Base-by-base conservation (phyloP, 805 yeast genomes). In the Candida vaughaniae region DNA sequence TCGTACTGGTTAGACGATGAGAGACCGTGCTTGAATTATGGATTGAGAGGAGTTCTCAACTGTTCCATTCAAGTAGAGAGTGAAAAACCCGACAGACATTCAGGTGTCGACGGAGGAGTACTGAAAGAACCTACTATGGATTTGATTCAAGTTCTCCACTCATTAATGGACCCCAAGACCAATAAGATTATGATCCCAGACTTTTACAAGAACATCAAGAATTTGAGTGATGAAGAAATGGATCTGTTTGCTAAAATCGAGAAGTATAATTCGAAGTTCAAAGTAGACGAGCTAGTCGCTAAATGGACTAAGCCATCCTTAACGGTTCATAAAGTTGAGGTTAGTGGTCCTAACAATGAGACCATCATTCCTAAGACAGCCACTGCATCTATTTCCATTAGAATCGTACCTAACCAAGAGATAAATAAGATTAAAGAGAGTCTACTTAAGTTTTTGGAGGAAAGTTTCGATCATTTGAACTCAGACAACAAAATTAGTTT, bases 81-180 rank as follows among this genome's bases (percentile, higher is more conserved):
- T 35, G 90, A 82, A 46, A 73, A 73, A 41, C 95, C 95, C 1
- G 97, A 93, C 58, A 68, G 95, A 41, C 99, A 93, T 56, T 87
- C 97, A 0, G 99, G 99, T 44, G 93, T 93, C 7, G 95, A 89
- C 62, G 99, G 99, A 35, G 98, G 98, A 41, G 81, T 84, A 6
- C 76, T 78, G 43, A 73, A 84, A 39, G 99, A 91, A 51, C 97
- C 99, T 2, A 81, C 95, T 0, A 77, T 86, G 64, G 98, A 91
- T 54, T 60, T 91, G 58, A 73, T 90, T 27, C 83, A 81, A 36
- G 52, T 91, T 12, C 62, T 90, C 16, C 75, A 91, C 2, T 74
- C 77, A 35, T 64, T 91, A 36, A 76, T 80, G 25, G 79, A 77
- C 36, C 56, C 56, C 1, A 39, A 41, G 15, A 49, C 58, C 8